Conservation (phyloP, 306 rosid genomes). For the Morella rubra region DNA sequence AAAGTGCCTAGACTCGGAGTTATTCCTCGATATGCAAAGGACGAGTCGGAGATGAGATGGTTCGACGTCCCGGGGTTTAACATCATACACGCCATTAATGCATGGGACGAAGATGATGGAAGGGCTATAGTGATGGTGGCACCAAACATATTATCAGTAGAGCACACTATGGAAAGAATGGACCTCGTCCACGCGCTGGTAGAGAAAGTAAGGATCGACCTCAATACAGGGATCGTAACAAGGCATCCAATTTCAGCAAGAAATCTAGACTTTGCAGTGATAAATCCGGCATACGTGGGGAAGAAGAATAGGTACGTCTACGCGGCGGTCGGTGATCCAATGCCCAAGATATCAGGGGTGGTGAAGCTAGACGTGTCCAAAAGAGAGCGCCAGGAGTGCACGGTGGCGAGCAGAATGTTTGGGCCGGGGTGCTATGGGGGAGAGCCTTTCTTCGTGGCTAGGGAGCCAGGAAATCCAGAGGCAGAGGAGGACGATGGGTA, state of each 20-base stretch:
- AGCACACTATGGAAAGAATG: conserved; percentile 74
- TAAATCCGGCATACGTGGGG: conserved; percentile 46
- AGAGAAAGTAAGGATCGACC: conserved; percentile 65
- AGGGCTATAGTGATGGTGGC: conserved; percentile 59
- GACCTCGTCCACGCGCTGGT: conserved; percentile 65
- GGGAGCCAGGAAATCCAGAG: conserved; percentile 21
- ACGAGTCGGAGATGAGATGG: conserved; percentile 72
- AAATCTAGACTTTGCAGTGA: conserved; percentile 69
- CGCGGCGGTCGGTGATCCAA: conserved; percentile 82
- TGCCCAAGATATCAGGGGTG: conserved; percentile 88
- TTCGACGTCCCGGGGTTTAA: conserved; percentile 86
- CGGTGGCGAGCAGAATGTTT: conserved; percentile 59
- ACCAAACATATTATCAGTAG: conserved; percentile 71
- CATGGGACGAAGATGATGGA: conserved; percentile 82
- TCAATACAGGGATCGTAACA: conserved; percentile 52
- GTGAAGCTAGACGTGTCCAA: conserved; percentile 71
- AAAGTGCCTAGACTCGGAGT: conserved; percentile 63
- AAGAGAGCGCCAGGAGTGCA: conserved; percentile 45
- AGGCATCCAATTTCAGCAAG: conserved; percentile 67
- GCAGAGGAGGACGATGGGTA: conserved; percentile 78
- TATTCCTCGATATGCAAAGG: conserved; percentile 60
- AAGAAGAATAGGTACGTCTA: conserved; percentile 56
- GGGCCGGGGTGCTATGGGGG: conserved; percentile 78
- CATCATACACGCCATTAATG: conserved; percentile 70
- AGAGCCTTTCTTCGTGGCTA: conserved; percentile 82